phyloP scores from a whole-genome alignment of 2,329 filamentous ascomycete species.

The Venturiaceae sp. region DNA sequence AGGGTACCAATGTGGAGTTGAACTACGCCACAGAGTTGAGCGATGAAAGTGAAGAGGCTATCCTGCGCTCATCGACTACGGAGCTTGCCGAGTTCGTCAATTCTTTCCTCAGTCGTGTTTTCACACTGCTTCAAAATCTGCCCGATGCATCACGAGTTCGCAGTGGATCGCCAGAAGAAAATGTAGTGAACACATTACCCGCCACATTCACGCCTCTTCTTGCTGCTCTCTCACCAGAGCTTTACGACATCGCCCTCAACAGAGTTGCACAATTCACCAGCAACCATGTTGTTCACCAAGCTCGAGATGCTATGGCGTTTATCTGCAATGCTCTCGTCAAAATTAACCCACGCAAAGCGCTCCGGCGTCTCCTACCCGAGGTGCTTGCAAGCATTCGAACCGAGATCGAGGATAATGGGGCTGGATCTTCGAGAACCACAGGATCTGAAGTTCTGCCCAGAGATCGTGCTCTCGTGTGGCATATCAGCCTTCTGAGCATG shows the following conservation, averaged over 20 bases:
- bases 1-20: constrained; percentile 75
- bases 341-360: constrained; percentile 84
- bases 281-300: constrained; percentile 93
- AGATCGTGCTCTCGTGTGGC: constrained; percentile 90
- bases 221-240: constrained; percentile 79
- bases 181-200: constrained; percentile 89
- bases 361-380: constrained; percentile 85
- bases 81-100: constrained; percentile 89
- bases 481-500: constrained; percentile 95
- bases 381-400: constrained; percentile 85
- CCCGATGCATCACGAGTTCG: constrained; percentile 83
- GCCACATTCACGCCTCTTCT: constrained; percentile 86
- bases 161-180: constrained; percentile 89
- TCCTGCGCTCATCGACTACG: constrained; percentile 87
- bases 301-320: constrained; percentile 95
- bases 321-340: constrained; percentile 96
- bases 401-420: constrained; percentile 94
- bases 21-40: constrained; percentile 75
- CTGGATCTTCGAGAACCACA: constrained; percentile 87
- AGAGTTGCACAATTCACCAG: constrained; percentile 89
- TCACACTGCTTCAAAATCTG: constrained; percentile 88
- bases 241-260: constrained; percentile 84
- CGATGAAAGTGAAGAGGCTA: constrained; percentile 77
- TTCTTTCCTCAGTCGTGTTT: constrained; percentile 85
- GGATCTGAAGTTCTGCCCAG: constrained; percentile 88